A percentile compares a stretch with the other conserved stretches of the same genome.
These are phyloP conservation scores for Carnegiea gigantea DNA, from an alignment of 179 eudicot genomes.

Conservation along the genomic window DNA sequence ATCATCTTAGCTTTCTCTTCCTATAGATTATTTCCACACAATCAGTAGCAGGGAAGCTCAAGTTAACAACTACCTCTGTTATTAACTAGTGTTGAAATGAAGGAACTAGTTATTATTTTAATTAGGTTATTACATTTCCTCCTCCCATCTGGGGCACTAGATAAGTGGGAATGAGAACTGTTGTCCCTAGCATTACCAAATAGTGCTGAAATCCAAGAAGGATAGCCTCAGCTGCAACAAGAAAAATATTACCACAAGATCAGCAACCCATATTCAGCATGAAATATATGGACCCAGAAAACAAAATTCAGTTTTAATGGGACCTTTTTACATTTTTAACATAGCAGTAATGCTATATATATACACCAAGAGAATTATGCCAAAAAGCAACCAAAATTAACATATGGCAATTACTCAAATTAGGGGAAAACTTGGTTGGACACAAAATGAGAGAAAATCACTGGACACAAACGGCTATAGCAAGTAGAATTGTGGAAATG, in stretches of 20 bases:
- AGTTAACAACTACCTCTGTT: not conserved
- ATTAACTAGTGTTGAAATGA: not conserved
- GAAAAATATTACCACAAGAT: not conserved
- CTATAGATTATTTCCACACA: conserved; percentile 36
- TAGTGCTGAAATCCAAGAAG: conserved; percentile 95
- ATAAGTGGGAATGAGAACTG: conserved; percentile 80
- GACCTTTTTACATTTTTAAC: no score
- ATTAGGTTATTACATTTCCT: conserved; percentile 55
- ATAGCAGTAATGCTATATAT: no score
- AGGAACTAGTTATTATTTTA: not conserved
- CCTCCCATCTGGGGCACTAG: conserved; percentile 97
- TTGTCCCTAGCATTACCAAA: conserved; percentile 93
- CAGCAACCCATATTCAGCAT: conserved; percentile 18
- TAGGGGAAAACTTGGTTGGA: not conserved
- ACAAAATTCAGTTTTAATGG: no score
- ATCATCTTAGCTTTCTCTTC: conserved; percentile 86
- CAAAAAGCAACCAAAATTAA: not conserved
- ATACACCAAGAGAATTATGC: not conserved
- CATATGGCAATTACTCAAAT: not conserved
- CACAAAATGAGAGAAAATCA: not conserved
- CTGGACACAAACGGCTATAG: not conserved
- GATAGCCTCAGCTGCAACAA: conserved; percentile 78
- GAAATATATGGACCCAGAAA: not conserved
- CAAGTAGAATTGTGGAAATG: no score
- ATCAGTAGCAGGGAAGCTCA: not conserved